Evolutionary conservation across 78 protist species (phyloP), one percentile per base, ranked within the genome.

Genomic region (Speleostelium caveatum): DNA sequence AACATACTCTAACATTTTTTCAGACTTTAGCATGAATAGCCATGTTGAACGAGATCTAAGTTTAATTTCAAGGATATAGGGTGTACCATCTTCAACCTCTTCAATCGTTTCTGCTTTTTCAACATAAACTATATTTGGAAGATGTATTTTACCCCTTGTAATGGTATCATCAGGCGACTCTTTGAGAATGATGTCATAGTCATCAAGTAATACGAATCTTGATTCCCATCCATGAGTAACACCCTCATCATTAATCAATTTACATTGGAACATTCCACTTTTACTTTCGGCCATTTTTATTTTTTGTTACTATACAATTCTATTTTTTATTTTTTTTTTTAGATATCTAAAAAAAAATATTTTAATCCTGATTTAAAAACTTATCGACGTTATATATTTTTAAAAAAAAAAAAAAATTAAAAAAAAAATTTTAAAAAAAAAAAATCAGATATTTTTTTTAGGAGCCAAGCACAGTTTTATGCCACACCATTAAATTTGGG

Each of bases 121-220:
- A 35, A 41, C 22, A 42, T 65, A 35, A 14, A 83, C 91, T 12
- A 83, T 60, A 83, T 83, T 79, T 56, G 32, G 36, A 0, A 83
- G 51, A 71, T 59, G 26, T 14, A 83, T 41, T 55, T 26, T 56
- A 28, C 91, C 67, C 53, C 91, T 67, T 2, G 32, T 62, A 12
- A 83, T 83, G 7, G n/a, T 69, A 42, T 83, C 91, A 36, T 83
- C 91, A 26, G 67, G 51, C 32, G 42, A 55, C 33, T 83, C 91
- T 45, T 45, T 83, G n/a, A 83, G n/a, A 7, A 22, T 59, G 2
- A 83, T 21, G 12, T 56, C 51, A 24, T 42, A 42, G 19, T 41
- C 66, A 21, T 45, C 17, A 26, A 83, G 21, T 22, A 32, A 36
- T 22, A 83, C 8, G 42, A 59, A 83, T 83, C 39, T 83, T 55